Evolutionary conservation across 306 rosid genomes (phyloP), one percentile per base, ranked within the genome.

Genomic region (Comarum palustre): DNA sequence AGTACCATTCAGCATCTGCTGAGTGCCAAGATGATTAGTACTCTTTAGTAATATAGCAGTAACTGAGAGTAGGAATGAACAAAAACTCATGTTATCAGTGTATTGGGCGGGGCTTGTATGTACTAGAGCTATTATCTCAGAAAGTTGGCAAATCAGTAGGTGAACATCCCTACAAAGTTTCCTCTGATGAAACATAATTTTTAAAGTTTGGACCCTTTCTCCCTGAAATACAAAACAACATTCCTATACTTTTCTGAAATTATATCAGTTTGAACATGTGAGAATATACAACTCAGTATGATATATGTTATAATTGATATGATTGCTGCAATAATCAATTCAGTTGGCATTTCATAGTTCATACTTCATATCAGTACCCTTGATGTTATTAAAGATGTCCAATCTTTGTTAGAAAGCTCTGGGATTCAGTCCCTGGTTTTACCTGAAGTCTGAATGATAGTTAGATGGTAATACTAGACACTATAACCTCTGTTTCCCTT

Each of bases 11-110:
- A 13, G 8, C 0, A 13, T 27, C 8, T 58, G 19, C n/a, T 58
- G 8, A 58, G 31, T 24, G 62, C 8, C 6, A 15, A 58, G 32
- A 15, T 71, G 51, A 38, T 39, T 20, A 38, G 47, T 38, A 51
- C 20, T 34, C 73, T 31, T 48, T 36, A 17, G 43, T 31, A 11
- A 1, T 4, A 14, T 27, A 4, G 63, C 38, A 58, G 69, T 34
- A 69, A 69, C 45, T 67, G 7, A 50, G n/a, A 6, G 6, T 66
- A 69, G 20, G 12, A 69, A 69, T 51, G 11, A 50, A 27, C 60
- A n/a, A n/a, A n/a, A 54, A 51, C 13, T 51, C 34, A n/a, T 48
- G 11, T 6, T 13, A 12, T 7, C 14, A 3, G 34, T 54, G 20
- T 25, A 27, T 66, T 14, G 10, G 2, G 6, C 1, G 1, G 6